phyloP scores from a whole-genome alignment of 169 alveolate genomes.

The Amoebophrya sp. region DNA sequence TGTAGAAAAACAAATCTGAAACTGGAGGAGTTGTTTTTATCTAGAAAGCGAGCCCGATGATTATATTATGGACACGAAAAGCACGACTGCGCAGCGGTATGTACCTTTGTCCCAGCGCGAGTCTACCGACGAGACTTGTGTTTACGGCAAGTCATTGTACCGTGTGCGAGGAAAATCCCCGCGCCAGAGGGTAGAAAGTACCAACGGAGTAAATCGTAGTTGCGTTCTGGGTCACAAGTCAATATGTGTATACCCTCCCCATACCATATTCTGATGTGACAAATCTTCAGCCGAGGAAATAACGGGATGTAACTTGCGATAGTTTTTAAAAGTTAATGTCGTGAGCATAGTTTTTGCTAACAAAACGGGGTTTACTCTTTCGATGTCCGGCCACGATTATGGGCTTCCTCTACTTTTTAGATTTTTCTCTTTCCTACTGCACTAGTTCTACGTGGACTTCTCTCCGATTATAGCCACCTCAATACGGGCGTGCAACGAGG shows the following conservation, averaged over 20 bases:
- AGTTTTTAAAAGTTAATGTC: slow-evolving; percentile 19
- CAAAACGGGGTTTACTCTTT: slow-evolving; percentile 24
- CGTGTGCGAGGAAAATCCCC: slow-evolving; percentile 14
- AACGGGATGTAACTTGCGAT: no score
- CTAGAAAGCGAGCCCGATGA: no score
- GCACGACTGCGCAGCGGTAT: background rate
- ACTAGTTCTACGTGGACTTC: background rate
- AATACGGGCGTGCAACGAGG: background rate
- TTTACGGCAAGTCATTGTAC: no score
- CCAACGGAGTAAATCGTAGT: no score
- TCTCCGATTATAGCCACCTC: background rate
- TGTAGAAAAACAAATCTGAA: no score
- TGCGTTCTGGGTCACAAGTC: background rate
- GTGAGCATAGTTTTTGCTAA: background rate
- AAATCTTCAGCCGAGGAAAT: no score
- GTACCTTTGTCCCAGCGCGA: background rate
- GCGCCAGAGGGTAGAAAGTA: slow-evolving; percentile 7
- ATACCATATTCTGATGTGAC: background rate
- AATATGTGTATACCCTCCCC: background rate
- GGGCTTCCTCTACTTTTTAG: background rate
- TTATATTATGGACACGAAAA: slow-evolving; percentile 12
- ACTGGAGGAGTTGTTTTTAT: no score
- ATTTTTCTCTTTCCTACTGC: background rate
- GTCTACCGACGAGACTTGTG: background rate
- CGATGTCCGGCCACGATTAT: background rate